A percentile compares a stretch with the other conserved stretches of the same genome.
phyloP scores from a whole-genome alignment of 306 rosid species.

The Fragaria iinumae region DNA sequence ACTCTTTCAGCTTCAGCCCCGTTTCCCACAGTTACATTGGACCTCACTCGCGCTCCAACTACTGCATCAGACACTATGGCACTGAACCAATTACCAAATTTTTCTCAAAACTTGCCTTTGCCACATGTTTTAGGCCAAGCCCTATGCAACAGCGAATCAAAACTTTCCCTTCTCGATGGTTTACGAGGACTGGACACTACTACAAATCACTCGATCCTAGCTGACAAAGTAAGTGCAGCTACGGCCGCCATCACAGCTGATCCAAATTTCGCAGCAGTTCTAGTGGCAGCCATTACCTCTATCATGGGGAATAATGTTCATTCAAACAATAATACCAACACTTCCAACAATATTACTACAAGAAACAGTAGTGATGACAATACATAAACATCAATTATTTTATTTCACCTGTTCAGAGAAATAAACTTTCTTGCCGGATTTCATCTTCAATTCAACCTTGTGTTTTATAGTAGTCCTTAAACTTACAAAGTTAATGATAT shows the following conservation, averaged over 20 bases:
- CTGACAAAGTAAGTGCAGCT: slow-evolving; percentile 45
- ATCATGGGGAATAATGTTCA: slow-evolving; percentile 40
- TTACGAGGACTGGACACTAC: slow-evolving; percentile 27
- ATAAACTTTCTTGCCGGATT: not conserved
- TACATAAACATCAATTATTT: slow-evolving; percentile 10
- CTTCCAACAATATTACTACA: slow-evolving; percentile 10
- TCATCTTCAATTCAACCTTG: not conserved
- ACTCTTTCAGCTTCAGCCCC: slow-evolving; percentile 75
- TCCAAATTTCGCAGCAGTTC: slow-evolving; percentile 60
- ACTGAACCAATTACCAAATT: slow-evolving; percentile 5
- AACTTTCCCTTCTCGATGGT: slow-evolving; percentile 8
- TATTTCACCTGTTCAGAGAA: not conserved
- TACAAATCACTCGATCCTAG: slow-evolving; percentile 8
- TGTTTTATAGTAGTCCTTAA: not conserved
- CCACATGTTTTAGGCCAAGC: slow-evolving; percentile 29
- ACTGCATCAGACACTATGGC: slow-evolving; percentile 11
- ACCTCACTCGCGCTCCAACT: slow-evolving; percentile 43
- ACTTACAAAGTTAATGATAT: no score
- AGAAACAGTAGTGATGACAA: slow-evolving; percentile 27
- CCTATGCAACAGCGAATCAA: slow-evolving; percentile 14
- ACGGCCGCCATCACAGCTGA: slow-evolving; percentile 58
- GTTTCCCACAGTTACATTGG: slow-evolving; percentile 71
- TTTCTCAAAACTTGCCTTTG: slow-evolving; percentile 16
- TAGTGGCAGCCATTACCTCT: slow-evolving; percentile 58
- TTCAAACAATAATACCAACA: slow-evolving; percentile 24